phyloP scores from a whole-genome alignment of 208 protist species.

The Acanthamoeba triangularis region DNA sequence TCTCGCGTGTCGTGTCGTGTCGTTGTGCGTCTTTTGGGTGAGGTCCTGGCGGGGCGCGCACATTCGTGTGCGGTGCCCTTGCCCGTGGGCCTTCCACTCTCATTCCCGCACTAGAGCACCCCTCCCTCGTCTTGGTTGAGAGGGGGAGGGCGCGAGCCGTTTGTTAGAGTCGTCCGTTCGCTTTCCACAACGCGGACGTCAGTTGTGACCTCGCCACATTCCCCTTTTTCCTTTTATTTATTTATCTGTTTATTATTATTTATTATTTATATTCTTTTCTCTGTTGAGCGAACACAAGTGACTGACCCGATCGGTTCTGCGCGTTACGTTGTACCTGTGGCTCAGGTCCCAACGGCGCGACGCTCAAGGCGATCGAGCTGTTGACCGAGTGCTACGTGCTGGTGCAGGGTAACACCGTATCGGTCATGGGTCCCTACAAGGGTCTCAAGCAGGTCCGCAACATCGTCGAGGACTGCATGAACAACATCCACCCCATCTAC shows the following conservation, averaged over 20 bases:
- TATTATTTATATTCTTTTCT: not conserved
- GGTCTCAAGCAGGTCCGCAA: constrained; percentile 96
- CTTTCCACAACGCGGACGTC: not conserved
- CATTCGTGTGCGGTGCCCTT: not conserved
- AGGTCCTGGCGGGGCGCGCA: not conserved
- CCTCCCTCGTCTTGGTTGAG: too few relatives aligned
- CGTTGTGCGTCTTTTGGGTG: constrained; percentile 82
- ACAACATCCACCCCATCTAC: constrained; percentile 99
- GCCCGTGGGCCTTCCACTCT: not conserved
- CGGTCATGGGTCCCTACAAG: constrained; percentile 97
- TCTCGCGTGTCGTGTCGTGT: constrained; percentile 97
- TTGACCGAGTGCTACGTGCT: constrained; percentile 99
- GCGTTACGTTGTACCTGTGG: too few relatives aligned
- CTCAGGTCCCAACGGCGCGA: constrained; percentile 57
- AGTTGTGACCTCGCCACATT: not conserved
- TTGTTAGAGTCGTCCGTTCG: not conserved
- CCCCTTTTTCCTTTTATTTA: not conserved
- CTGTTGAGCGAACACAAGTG: not conserved
- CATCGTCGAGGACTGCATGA: constrained; percentile 99
- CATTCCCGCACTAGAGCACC: not conserved
- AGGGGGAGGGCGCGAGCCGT: not conserved
- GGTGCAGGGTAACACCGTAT: constrained; percentile 98
- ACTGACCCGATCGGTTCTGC: too few relatives aligned
- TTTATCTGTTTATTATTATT: not conserved
- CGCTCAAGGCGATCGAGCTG: constrained; percentile 96